Conservation (phyloP, 2,329 filamentous ascomycete species). For the Trichophyton schoenleinii region DNA sequence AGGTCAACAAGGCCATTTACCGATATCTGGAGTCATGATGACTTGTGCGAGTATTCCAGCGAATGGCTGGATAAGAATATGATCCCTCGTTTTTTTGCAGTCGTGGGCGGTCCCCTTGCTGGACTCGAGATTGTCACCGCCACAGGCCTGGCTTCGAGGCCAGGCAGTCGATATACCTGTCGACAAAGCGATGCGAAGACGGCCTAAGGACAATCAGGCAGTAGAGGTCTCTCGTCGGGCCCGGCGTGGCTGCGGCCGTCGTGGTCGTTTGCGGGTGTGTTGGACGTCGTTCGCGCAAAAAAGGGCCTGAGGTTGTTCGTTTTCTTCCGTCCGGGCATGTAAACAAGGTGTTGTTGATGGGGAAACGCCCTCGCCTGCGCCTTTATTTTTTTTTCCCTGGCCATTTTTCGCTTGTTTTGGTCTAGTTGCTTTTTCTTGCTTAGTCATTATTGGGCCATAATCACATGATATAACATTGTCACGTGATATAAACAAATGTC, state of each 20-base stretch:
- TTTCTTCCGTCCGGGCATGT: neutral
- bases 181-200: neutral
- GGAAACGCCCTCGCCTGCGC: constrained; percentile 12
- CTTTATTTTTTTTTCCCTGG: neutral
- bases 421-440: neutral
- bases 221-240: neutral
- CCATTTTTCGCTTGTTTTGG: neutral
- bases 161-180: neutral
- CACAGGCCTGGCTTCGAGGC: neutral
- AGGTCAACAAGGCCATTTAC: constrained; percentile 15
- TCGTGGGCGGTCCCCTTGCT: neutral
- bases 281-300: neutral
- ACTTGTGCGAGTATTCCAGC: neutral
- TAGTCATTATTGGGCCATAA: neutral
- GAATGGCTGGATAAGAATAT: neutral
- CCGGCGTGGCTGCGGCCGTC: neutral
- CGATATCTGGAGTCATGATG: constrained; percentile 24
- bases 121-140: neutral
- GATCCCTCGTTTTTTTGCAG: neutral
- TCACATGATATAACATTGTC: too few relatives aligned
- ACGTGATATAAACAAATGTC: neutral
- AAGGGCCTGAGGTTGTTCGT: constrained; percentile 1
- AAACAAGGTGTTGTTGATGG: constrained; percentile 17
- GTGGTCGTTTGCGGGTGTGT: neutral
- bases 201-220: neutral